phyloP scores from a whole-genome alignment of 148 eudicot genomes.

The Polygonum maritimum region DNA sequence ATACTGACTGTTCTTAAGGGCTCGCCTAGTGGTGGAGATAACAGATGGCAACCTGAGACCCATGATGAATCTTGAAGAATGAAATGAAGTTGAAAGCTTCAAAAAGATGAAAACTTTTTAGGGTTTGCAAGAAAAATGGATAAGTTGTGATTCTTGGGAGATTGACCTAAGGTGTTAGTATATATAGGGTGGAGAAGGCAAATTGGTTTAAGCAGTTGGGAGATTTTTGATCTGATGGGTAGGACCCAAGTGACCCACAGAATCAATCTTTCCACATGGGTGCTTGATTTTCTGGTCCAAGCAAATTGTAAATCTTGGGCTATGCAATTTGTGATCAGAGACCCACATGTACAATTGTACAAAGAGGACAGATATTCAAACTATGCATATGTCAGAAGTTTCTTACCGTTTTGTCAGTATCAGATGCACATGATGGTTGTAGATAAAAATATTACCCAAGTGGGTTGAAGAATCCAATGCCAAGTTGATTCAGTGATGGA shows the following conservation, averaged over 20 bases:
- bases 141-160: background rate
- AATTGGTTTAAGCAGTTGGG: slow-evolving; percentile 4
- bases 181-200: background rate
- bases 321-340: slow-evolving; percentile 3
- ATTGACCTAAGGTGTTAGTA: background rate
- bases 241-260: background rate
- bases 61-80: slow-evolving; percentile 16
- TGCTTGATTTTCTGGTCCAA: background rate
- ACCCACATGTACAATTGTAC: slow-evolving; percentile 5
- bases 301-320: background rate
- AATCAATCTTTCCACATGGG: slow-evolving; percentile 9
- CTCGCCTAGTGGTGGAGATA: slow-evolving; percentile 27
- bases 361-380: slow-evolving; percentile 8
- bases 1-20: slow-evolving; percentile 14
- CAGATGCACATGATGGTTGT: background rate
- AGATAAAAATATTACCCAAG: background rate
- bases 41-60: slow-evolving; percentile 24
- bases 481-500: background rate
- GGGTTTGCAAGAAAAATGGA: background rate
- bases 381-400: slow-evolving; percentile 1
- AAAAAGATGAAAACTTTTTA: background rate
- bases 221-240: background rate
- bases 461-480: background rate
- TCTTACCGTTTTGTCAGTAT: background rate
- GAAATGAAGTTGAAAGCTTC: background rate